Evolutionary conservation across 345 rosid genomes (phyloP).

Genomic region (Heritiera fomes): DNA sequence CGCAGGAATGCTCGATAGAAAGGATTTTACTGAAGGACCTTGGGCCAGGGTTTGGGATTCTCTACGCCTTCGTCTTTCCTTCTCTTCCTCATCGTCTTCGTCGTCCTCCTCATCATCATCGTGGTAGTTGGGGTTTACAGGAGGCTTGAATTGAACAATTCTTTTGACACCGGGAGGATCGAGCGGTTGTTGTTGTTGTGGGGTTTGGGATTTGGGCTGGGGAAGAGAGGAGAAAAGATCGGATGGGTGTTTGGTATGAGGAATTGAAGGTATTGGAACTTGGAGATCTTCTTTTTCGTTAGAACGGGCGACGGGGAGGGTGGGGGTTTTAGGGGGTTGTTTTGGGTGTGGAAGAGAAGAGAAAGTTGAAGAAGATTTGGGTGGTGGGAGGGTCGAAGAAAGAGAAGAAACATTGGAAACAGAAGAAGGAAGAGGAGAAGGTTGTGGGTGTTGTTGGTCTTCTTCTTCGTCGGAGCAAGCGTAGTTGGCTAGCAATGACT

Average conservation of each 20-base stretch:
- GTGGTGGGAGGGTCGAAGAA: constrained; percentile 30
- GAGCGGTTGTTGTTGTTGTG: background rate
- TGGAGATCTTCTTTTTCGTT: constrained; percentile 17
- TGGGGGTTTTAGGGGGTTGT: constrained; percentile 25
- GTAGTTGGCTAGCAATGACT: constrained; percentile 72
- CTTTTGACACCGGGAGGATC: constrained; percentile 41
- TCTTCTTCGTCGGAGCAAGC: constrained; percentile 89
- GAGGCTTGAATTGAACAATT: constrained; percentile 73
- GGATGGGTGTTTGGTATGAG: constrained; percentile 28
- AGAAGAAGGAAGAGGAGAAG: constrained; percentile 13
- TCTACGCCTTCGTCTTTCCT: constrained; percentile 44
- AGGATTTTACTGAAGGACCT: constrained; percentile 57
- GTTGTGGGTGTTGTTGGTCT: constrained; percentile 27
- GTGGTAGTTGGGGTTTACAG: constrained; percentile 36
- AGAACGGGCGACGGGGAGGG: background rate
- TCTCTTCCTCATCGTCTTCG: constrained; percentile 51
- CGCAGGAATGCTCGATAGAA: constrained; percentile 77
- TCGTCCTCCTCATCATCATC: constrained; percentile 40
- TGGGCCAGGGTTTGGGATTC: constrained; percentile 33
- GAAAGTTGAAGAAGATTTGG: constrained; percentile 43
- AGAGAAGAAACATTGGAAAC: constrained; percentile 12
- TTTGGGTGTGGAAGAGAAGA: constrained; percentile 53
- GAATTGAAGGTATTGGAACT: constrained; percentile 7
- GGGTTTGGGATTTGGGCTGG: constrained; percentile 42
- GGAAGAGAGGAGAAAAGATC: constrained; percentile 52